Percentiles rank a stretch among this genome's conserved stretches.
Evolutionary conservation across 202 grass and related monocot genomes (phyloP).

Genomic region (Zoysia matrella): DNA sequence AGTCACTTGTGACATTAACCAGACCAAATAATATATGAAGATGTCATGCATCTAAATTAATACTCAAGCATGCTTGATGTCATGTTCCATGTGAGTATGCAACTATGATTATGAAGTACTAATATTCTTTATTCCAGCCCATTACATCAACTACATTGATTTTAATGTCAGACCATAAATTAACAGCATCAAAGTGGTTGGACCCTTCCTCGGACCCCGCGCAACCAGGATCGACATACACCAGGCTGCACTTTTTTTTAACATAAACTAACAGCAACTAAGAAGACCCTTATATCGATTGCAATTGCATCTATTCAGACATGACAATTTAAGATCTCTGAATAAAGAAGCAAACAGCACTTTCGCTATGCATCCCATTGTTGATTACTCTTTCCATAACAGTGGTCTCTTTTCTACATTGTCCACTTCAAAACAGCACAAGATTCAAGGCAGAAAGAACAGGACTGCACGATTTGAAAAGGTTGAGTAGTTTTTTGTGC

Average conservation of each 20-base stretch:
- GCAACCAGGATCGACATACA: no score
- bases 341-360: neutral
- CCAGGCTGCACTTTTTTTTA: no score
- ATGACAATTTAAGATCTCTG: neutral
- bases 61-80: neutral
- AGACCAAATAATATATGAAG: neutral
- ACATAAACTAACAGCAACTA: neutral
- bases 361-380: neutral
- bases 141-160: neutral
- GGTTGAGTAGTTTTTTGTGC: constrained; percentile 9
- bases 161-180: neutral
- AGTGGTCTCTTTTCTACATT: constrained; percentile 10
- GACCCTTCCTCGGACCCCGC: no score
- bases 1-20: neutral
- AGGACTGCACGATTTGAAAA: neutral
- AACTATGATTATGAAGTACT: constrained; percentile 13
- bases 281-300: neutral
- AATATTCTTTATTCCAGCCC: neutral
- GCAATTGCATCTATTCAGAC: constrained; percentile 8
- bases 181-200: neutral
- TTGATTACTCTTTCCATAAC: constrained; percentile 5
- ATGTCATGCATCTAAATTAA: neutral
- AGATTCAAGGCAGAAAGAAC: constrained; percentile 16
- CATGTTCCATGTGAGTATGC: constrained; percentile 19
- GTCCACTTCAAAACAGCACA: constrained; percentile 18